phyloP scores from a whole-genome alignment of 1,284 basidiomycete species.

The Papiliotrema laurentii region DNA sequence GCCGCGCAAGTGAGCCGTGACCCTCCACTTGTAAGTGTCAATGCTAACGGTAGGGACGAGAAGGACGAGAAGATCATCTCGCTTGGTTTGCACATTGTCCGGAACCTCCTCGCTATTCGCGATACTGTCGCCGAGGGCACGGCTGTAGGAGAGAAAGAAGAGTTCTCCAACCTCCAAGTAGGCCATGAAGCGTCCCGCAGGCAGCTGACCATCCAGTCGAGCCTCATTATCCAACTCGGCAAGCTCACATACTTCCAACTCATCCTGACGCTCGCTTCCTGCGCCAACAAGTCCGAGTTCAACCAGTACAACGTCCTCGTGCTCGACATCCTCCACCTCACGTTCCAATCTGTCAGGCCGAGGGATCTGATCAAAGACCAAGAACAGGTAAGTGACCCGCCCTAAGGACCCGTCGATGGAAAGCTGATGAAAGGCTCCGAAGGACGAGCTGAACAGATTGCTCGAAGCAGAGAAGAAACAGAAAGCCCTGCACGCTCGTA shows the following conservation, averaged over 20 bases:
- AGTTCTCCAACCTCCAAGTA: constrained; percentile 67
- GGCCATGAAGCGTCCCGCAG: constrained; percentile 1
- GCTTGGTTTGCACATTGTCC: constrained; percentile 79
- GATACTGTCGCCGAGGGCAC: constrained; percentile 67
- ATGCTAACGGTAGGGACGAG: constrained; percentile 53
- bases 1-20: constrained; percentile 32
- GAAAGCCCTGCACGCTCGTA: constrained; percentile 53
- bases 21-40: background rate
- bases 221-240: constrained; percentile 65
- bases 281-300: constrained; percentile 67
- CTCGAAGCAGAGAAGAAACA: constrained; percentile 65
- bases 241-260: constrained; percentile 71
- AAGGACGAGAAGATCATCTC: constrained; percentile 81
- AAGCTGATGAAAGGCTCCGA: constrained; percentile 53
- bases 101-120: constrained; percentile 84
- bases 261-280: constrained; percentile 75
- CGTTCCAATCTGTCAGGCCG: constrained; percentile 72
- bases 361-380: constrained; percentile 62
- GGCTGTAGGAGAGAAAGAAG: constrained; percentile 67
- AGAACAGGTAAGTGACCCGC: constrained; percentile 55
- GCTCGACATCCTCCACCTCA: constrained; percentile 82
- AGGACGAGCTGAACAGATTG: constrained; percentile 61
- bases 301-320: constrained; percentile 79
- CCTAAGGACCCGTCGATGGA: background rate
- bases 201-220: constrained; percentile 50